Percentiles rank a stretch among this genome's conserved stretches.
Evolutionary conservation across 148 eudicot genomes (phyloP).

Genomic region (Nyssa sinensis): DNA sequence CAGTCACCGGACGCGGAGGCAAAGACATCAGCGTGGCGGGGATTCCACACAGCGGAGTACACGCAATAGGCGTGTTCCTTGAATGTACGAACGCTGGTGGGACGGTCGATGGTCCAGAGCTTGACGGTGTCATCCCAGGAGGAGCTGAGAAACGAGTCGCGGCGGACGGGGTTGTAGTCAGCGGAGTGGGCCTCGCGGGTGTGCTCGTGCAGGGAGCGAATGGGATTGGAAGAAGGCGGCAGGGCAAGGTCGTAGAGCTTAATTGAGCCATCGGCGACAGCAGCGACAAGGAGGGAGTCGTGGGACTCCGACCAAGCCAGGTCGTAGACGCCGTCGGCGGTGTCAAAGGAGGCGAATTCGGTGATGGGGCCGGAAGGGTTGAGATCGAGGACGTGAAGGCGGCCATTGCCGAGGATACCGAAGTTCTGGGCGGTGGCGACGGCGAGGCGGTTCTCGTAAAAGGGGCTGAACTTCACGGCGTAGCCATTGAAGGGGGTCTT

Average conservation of each 20-base stretch:
- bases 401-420: constrained; percentile 98
- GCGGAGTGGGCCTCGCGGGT: constrained; percentile 72
- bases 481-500: constrained; percentile 89
- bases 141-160: constrained; percentile 74
- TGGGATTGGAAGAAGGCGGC: constrained; percentile 68
- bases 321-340: constrained; percentile 95
- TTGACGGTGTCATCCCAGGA: constrained; percentile 94
- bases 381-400: constrained; percentile 77
- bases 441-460: constrained; percentile 80
- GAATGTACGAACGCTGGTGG: constrained; percentile 79
- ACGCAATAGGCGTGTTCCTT: constrained; percentile 93
- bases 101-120: constrained; percentile 86
- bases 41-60: constrained; percentile 81
- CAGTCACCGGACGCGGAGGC: constrained; percentile 97
- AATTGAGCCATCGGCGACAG: constrained; percentile 81
- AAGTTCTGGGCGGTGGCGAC: constrained; percentile 94
- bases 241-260: constrained; percentile 83
- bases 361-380: constrained; percentile 48
- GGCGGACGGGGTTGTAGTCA: constrained; percentile 76
- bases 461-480: constrained; percentile 96
- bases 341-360: constrained; percentile 73
- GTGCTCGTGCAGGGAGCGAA: constrained; percentile 80
- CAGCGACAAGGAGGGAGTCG: constrained; percentile 76
- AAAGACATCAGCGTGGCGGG: constrained; percentile 81
- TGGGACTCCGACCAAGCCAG: constrained; percentile 93